These are phyloP conservation scores for Eucalyptus urophylla DNA, from an alignment of 345 rosid genomes.

Conservation along the genomic window DNA sequence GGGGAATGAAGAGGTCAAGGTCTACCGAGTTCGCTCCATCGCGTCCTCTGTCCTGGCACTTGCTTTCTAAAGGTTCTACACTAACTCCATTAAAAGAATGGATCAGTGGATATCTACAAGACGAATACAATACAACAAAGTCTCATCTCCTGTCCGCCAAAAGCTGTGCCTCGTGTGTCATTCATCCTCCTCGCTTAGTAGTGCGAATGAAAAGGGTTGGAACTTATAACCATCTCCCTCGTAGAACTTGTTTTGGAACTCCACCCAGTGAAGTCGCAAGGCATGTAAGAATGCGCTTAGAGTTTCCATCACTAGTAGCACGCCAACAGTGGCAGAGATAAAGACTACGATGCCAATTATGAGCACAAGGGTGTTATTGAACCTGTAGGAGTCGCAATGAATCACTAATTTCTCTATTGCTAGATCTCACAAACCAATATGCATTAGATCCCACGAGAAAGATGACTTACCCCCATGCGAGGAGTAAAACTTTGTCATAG, in stretches of 20 bases:
- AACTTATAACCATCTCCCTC: constrained; percentile 58
- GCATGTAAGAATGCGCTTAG: constrained; percentile 55
- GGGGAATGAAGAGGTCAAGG: not conserved
- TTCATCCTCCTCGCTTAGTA: constrained; percentile 20
- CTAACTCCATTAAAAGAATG: not conserved
- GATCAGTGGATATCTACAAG: not conserved
- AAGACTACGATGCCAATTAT: constrained; percentile 34
- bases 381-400: constrained; percentile 11
- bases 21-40: not conserved
- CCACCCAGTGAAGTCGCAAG: constrained; percentile 61
- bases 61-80: not conserved
- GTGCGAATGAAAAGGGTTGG: constrained; percentile 39
- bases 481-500: constrained; percentile 55
- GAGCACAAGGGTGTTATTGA: constrained; percentile 36
- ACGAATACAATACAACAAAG: not conserved
- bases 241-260: constrained; percentile 56
- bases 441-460: not conserved
- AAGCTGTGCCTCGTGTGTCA: not conserved
- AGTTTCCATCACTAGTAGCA: constrained; percentile 57
- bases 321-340: constrained; percentile 43
- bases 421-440: not conserved
- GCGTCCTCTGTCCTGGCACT: not conserved
- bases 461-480: constrained; percentile 45
- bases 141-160: not conserved
- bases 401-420: not conserved